Conservation (phyloP, 305 asterid genomes). For the Fraxinus floribunda region DNA sequence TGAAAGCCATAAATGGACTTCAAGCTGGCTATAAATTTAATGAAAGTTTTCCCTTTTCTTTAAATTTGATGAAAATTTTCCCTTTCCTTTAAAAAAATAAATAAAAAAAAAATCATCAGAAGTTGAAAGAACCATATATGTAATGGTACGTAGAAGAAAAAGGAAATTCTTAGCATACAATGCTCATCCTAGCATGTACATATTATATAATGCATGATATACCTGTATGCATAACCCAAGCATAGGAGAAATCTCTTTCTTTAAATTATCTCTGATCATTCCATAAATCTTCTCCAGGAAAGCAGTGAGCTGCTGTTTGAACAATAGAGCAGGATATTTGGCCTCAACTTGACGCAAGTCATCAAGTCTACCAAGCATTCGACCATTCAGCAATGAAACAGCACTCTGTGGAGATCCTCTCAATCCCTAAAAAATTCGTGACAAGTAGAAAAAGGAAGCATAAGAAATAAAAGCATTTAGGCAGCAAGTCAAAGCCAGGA, state of each 20-base stretch:
- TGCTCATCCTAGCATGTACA: conserved; percentile 12
- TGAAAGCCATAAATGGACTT: background rate
- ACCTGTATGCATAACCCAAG: conserved; percentile 99
- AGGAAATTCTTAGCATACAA: conserved; percentile 6
- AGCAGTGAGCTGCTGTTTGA: conserved; percentile 99
- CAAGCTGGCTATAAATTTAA: background rate
- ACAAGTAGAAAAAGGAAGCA: conserved; percentile 24
- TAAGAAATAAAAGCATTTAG: conserved; percentile 12
- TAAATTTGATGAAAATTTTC: background rate
- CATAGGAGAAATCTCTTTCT: conserved; percentile 92
- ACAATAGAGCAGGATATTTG: conserved; percentile 94
- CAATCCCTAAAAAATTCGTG: conserved; percentile 55
- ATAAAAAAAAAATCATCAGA: background rate
- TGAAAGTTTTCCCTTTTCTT: background rate
- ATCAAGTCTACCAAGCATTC: conserved; percentile 87
- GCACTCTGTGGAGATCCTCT: conserved; percentile 94
- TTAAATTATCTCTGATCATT: conserved; percentile 86
- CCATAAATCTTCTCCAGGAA: conserved; percentile 99
- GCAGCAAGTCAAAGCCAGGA: conserved; percentile 17
- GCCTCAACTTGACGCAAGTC: conserved; percentile 98
- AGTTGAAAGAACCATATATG: conserved; percentile 1
- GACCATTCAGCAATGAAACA: conserved; percentile 78
- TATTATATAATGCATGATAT: conserved; percentile 20
- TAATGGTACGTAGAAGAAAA: conserved; percentile 4
- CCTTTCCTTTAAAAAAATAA: background rate